Evolutionary conservation across 2,329 filamentous ascomycete species (phyloP), one percentile per base, ranked within the genome.

Genomic region (Penicillium occitanis): DNA sequence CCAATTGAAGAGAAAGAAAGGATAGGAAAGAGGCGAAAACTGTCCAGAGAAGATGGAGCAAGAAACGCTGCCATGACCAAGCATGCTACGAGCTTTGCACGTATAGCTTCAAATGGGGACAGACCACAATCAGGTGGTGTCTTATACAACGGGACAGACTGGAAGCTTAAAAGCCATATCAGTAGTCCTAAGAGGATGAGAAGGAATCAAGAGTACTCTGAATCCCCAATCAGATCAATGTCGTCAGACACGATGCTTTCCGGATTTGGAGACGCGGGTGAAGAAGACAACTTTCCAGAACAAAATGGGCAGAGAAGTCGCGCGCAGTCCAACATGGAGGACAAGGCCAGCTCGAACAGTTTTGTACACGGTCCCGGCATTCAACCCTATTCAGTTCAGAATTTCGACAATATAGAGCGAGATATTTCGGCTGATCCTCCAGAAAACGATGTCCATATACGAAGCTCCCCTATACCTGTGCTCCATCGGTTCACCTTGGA

Each of bases 11-110:
- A 76, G 48, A 67, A 73, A 2, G 71, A 73, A 58, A 70, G 64
- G 19, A 76, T 79, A 67, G 77, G 75, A 10, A 79, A 77, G 68
- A 71, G 77, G 63, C 70, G 78, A 48, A 75, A 68, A 66, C 60
- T 79, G 57, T 76, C 74, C 30, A 71, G 73, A 19, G 68, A 67
- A 7, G 77, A 79, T 58, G 69, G 70, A 35, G 68, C 67, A 42
- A 73, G 75, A 42, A 60, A 75, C 37, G 64, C 70, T n/a, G 40
- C 63, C 51, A 61, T 57, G 33, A 66, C 28, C 13, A 67, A 60
- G 35, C 60, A 46, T 19, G 30, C 28, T 46, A 37, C 61, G 33
- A n/a, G 65, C 57, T 42, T 63, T 46, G 19, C 51, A 17, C 40
- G 63, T 61, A 44, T 68, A 64, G 48, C 35, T 17, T 30, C 44